These are phyloP conservation scores for Lepidium didymum DNA, from an alignment of 345 rosid genomes.

Conservation along the genomic window DNA sequence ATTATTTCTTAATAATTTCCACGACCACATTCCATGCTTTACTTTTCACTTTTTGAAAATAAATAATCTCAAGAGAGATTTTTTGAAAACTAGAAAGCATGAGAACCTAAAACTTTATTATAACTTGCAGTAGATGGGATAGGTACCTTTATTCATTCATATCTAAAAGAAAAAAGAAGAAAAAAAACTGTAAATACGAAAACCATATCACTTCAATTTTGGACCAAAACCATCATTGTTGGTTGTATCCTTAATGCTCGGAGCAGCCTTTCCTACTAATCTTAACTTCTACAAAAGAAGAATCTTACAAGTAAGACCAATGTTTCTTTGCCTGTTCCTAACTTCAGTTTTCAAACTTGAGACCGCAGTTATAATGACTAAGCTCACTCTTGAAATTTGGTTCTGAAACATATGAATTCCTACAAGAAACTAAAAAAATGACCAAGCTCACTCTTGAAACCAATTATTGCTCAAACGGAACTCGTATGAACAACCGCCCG, in stretches of 20 bases:
- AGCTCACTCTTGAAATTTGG: too few relatives aligned
- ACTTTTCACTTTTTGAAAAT: slow-evolving; percentile 7
- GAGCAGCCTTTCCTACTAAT: not conserved
- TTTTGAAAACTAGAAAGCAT: not conserved
- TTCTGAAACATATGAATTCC: slow-evolving; percentile 3
- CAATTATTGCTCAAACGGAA: slow-evolving; percentile 49
- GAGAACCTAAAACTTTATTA: not conserved
- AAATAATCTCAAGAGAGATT: not conserved
- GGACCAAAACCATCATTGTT: slow-evolving; percentile 7
- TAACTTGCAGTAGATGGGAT: not conserved
- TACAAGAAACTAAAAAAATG: slow-evolving; percentile 9
- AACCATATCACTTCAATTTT: slow-evolving; percentile 1
- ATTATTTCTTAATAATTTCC: not conserved
- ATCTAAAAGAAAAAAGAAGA: not conserved
- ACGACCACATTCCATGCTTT: not conserved
- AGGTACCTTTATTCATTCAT: not conserved
- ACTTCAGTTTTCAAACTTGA: not conserved
- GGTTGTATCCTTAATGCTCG: not conserved
- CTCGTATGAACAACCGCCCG: slow-evolving; percentile 63
- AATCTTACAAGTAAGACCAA: slow-evolving; percentile 17
- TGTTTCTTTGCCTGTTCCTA: slow-evolving; percentile 3
- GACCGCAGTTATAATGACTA: not conserved
- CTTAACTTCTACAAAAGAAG: slow-evolving; percentile 1
- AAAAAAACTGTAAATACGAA: not conserved
- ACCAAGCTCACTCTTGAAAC: slow-evolving; percentile 15